Percentiles rank a stretch among this genome's conserved stretches.
Conservation (phyloP, 164 flowering plant species). For the Umbellularia californica region DNA sequence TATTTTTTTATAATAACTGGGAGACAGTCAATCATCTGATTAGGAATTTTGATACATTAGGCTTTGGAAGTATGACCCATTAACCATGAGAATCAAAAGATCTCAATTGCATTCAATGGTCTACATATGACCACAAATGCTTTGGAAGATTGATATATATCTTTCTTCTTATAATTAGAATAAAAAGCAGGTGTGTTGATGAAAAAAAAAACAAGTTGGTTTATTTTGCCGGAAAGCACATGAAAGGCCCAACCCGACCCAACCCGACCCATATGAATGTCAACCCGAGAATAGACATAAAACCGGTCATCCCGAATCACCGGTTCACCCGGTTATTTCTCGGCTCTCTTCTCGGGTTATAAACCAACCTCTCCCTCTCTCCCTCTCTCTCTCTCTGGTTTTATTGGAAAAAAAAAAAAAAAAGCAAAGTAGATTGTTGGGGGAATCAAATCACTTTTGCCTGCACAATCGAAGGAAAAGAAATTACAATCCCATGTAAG, state of each 20-base stretch:
- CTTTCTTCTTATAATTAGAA: not conserved
- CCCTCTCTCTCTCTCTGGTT: constrained; percentile 5
- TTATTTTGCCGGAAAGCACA: not conserved
- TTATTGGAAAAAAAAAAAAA: too few species aligned
- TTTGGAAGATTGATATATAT: not conserved
- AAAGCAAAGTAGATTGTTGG: not conserved
- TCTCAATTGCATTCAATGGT: too few species aligned
- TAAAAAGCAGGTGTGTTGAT: not conserved
- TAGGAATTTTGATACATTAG: too few species aligned
- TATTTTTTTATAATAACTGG: too few species aligned
- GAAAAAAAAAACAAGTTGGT: not conserved
- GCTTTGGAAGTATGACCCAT: too few species aligned
- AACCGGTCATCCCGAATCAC: constrained; percentile 29
- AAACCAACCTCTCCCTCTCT: constrained; percentile 9
- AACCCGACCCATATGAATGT: not conserved
- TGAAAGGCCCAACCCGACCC: not conserved
- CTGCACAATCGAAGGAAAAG: not conserved
- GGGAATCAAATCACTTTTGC: not conserved
- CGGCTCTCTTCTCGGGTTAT: constrained; percentile 21
- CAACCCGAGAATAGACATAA: not conserved
- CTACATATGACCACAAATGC: not conserved
- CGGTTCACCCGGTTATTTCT: constrained; percentile 50
- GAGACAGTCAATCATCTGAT: not conserved
- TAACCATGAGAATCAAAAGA: too few species aligned
- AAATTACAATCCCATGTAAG: not conserved